Percentiles rank a stretch among this genome's conserved stretches.
Conservation (phyloP, 148 eudicot genomes). For the Mesembryanthemum crystallinum region DNA sequence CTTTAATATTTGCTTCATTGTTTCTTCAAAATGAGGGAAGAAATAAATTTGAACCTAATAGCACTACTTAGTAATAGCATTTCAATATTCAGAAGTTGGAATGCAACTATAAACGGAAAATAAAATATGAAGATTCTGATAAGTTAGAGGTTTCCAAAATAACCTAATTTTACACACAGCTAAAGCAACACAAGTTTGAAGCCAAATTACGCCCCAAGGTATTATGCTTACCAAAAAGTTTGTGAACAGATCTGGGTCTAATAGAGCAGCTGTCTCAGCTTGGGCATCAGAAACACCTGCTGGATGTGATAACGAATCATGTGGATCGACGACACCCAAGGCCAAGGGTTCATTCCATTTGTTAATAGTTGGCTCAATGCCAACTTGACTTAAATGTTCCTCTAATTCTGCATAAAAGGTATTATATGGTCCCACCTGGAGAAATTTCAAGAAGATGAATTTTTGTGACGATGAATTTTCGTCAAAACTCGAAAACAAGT, state of each 20-base stretch:
- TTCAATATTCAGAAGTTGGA: background rate
- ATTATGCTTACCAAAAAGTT: conserved; percentile 67
- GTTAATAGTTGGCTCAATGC: conserved; percentile 70
- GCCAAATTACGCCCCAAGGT: background rate
- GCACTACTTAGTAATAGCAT: background rate
- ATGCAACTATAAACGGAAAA: background rate
- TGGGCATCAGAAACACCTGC: conserved; percentile 93
- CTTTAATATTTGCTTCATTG: too few relatives aligned
- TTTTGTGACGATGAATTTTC: background rate
- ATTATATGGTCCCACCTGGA: conserved; percentile 93
- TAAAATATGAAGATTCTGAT: background rate
- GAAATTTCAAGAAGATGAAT: background rate
- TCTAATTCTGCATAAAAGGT: conserved; percentile 89
- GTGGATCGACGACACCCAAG: conserved; percentile 89
- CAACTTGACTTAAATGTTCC: conserved; percentile 86
- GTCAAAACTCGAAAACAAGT: background rate
- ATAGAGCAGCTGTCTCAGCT: conserved; percentile 79
- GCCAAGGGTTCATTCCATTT: conserved; percentile 89
- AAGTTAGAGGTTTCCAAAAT: background rate
- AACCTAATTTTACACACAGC: background rate
- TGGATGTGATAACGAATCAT: conserved; percentile 93
- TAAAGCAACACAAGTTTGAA: background rate
- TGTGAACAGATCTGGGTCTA: conserved; percentile 90
- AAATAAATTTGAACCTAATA: background rate
- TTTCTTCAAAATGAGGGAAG: background rate